Percentiles rank a stretch among this genome's conserved stretches.
Evolutionary conservation across 2,329 filamentous ascomycete species (phyloP).

Genomic region (Pseudocercospora cruenta): DNA sequence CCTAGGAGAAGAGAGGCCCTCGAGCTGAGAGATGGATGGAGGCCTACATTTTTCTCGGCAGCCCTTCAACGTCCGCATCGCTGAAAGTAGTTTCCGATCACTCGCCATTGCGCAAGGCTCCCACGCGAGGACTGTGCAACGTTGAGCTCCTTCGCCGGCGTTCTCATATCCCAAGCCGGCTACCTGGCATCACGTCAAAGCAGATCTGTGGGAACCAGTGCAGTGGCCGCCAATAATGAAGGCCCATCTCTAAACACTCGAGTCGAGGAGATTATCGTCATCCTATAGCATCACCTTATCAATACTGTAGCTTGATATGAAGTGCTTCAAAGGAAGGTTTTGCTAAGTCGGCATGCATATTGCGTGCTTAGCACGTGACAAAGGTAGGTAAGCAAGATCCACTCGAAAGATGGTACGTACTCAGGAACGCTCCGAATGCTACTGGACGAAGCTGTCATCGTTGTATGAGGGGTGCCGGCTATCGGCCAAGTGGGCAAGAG

Average conservation of each 20-base stretch:
- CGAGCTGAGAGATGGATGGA: too few species aligned
- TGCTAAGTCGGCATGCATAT: conserved; percentile 16
- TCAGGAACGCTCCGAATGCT: conserved; percentile 8
- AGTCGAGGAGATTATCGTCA: neutral
- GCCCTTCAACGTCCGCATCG: too few species aligned
- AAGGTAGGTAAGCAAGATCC: conserved; percentile 2
- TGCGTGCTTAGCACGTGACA: conserved; percentile 22
- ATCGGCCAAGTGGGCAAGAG: neutral
- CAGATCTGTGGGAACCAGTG: neutral
- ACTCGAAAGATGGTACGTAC: conserved; percentile 13
- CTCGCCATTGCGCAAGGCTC: neutral
- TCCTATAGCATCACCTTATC: neutral
- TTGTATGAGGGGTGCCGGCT: conserved; percentile 10
- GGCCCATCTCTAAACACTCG: neutral
- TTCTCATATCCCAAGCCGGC: neutral
- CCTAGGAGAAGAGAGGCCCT: too few species aligned
- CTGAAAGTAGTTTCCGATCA: neutral
- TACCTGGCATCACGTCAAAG: neutral
- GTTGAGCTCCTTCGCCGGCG: neutral
- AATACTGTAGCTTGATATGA: neutral
- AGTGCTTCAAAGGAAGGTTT: neutral
- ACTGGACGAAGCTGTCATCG: conserved; percentile 15
- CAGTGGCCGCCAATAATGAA: neutral
- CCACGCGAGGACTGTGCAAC: neutral
- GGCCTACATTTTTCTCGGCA: too few species aligned